These are phyloP conservation scores for Arthrobotrys sphaeroides DNA, from an alignment of 2,329 filamentous ascomycete genomes.

Conservation along the genomic window DNA sequence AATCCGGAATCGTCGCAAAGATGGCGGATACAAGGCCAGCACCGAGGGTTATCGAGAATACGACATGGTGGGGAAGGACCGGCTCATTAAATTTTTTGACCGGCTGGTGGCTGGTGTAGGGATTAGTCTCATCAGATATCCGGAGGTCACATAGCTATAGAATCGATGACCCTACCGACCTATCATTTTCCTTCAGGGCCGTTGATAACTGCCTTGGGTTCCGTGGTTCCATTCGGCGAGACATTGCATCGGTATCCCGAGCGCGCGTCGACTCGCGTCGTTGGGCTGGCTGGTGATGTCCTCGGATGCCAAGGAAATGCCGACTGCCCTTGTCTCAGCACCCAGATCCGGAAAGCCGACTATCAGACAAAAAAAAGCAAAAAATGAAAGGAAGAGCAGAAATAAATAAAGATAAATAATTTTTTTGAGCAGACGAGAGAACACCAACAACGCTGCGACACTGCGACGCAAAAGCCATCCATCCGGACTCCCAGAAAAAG, in stretches of 20 bases:
- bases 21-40: conserved; percentile 72
- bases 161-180: neutral
- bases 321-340: neutral
- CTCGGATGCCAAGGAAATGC: neutral
- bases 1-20: conserved; percentile 93
- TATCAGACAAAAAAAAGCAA: neutral
- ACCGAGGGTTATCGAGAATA: conserved; percentile 70
- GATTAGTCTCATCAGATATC: neutral
- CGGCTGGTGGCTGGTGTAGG: neutral
- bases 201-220: neutral
- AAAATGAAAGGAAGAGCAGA: neutral
- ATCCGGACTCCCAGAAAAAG: neutral
- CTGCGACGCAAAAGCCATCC: too few species aligned
- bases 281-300: neutral
- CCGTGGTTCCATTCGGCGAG: neutral
- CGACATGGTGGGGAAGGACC: conserved; percentile 67
- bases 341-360: neutral
- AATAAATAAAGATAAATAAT: neutral
- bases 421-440: neutral
- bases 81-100: conserved; percentile 58
- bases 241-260: neutral
- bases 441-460: neutral
- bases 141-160: too few species aligned
- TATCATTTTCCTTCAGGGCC: neutral
- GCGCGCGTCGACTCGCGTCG: neutral